Conservation (phyloP, 2,329 filamentous ascomycete genomes). For the Exophiala spinifera region DNA sequence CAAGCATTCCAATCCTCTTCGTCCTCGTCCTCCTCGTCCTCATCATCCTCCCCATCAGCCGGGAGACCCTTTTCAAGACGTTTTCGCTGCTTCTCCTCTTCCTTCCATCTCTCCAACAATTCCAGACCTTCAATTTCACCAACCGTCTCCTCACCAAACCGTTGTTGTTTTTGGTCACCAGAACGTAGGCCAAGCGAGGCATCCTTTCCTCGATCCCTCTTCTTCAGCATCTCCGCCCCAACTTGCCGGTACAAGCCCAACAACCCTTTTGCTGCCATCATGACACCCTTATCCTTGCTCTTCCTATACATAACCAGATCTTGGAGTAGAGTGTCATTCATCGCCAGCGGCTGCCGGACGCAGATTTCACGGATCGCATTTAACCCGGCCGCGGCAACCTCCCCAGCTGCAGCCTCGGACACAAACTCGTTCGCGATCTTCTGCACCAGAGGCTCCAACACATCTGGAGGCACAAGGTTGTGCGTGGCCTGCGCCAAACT, state of each 20-base stretch:
- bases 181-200: slow-evolving; percentile 77
- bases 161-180: slow-evolving; percentile 70
- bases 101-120: slow-evolving; percentile 87
- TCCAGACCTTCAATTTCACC: slow-evolving; percentile 91
- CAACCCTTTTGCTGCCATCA: slow-evolving; percentile 95
- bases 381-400: slow-evolving; percentile 86
- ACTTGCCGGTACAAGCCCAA: slow-evolving; percentile 89
- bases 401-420: slow-evolving; percentile 84
- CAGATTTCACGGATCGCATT: slow-evolving; percentile 96
- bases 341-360: slow-evolving; percentile 86
- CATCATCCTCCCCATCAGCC: slow-evolving; percentile 57
- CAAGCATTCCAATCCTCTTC: slow-evolving; percentile 56
- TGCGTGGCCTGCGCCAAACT: slow-evolving; percentile 90
- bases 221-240: slow-evolving; percentile 81
- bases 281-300: slow-evolving; percentile 97
- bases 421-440: slow-evolving; percentile 99
- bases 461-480: slow-evolving; percentile 86
- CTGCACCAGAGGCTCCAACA: slow-evolving; percentile 80
- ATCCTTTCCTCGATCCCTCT: slow-evolving; percentile 86
- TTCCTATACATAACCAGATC: slow-evolving; percentile 94
- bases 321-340: slow-evolving; percentile 92
- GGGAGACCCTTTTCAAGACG: slow-evolving; percentile 65
- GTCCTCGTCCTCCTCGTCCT: slow-evolving; percentile 59
- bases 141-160: slow-evolving; percentile 76
- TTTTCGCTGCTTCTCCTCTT: slow-evolving; percentile 76